Base-by-base conservation (phyloP, 108 stramenopile species). In the Cyclotella choctawhatcheeana region DNA sequence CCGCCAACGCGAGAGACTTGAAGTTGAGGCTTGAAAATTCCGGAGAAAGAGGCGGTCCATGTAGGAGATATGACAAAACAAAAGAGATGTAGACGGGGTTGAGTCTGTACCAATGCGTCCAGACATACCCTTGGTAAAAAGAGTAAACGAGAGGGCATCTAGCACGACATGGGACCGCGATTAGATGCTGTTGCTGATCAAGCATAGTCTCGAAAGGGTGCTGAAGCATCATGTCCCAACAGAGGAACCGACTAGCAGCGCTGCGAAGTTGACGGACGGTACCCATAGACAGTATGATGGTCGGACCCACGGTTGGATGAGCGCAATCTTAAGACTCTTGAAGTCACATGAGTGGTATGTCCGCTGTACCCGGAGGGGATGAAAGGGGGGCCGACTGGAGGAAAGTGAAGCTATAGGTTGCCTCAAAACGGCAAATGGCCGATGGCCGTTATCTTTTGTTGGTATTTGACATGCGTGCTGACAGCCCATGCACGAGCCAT, bases 381-480 rank as follows among this genome's bases (percentile, higher is more conserved):
- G 20, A 22, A 10, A 5, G 22, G 10, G 4, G 22, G 20, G 51
- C 2, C 4, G 24, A 5, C 21, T 1, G 1, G 2, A 52, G 51
- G 51, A 52, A 52, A 2, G 18, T 10, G 22, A 52, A 52, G 2
- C 24, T 18, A 52, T 50, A n/a, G 18, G 7, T n/a, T 8, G 17
- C 4, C n/a, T 50, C 14, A n/a, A 50, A 50, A n/a, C n/a, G 16
- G 4, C 51, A 22, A 2, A 52, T 52, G 1, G 24, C 20, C 2
- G 48, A 4, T n/a, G 24, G 51, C 20, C n/a, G n/a, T n/a, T n/a
- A n/a, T n/a, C n/a, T 52, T 52, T 52, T 52, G 51, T 52, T 52
- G 51, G 51, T 52, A 52, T 2, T 3, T 2, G 2, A 1, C 24
- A 22, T 52, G 51, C 1, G 20, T 52, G 3, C 51, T 22, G 2